Evolutionary conservation across 768 basidiomycete species (phyloP), one percentile per base, ranked within the genome.

Genomic region (Melanogaster broomeanus): DNA sequence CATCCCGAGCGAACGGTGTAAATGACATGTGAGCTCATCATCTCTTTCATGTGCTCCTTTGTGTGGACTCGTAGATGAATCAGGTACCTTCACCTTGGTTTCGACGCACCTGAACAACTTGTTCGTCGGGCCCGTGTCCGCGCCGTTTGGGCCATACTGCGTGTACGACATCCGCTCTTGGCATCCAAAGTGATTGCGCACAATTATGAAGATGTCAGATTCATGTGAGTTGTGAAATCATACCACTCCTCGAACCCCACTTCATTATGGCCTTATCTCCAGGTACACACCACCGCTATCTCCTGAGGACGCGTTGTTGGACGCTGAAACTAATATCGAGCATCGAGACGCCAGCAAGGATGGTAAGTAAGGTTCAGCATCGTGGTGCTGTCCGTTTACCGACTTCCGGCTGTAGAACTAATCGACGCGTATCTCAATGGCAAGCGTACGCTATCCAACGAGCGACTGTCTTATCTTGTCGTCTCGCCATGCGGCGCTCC

Each of bases 51-150:
- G n/a, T n/a, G 31, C 28, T n/a, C 16, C 6, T 6, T n/a, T 19
- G 15, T 43, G 3, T 42, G 11, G 33, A 24, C 18, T 11, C 19
- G 9, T 8, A n/a, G 46, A 38, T 43, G 8, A n/a, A n/a, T 38
- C 47, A 93, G 90, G 90, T 92, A 92, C 64, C 72, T 93, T 37
- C 88, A 90, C 63, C 72, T 93, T 33, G 85, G 84, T 2, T 83
- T 90, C 66, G 65, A 61, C 31, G 80, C 84, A 3, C 75, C 78
- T 0, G 52, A 71, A 3, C 58, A 58, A 10, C 58, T 81, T 38
- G 61, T 87, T 21, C 61, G 62, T 1, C 74, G 72, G 4, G 61
- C 65, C 3, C 78, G 90, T 10, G 74, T 92, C 8, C 67, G 68
- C 33, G 57, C 78, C 18, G 80, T 82, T 9, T 93, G 90, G 90